A percentile compares a stretch with the other conserved stretches of the same genome.
Evolutionary conservation across 1,284 basidiomycete species (phyloP).

Genomic region (Cystobasidium sp.): DNA sequence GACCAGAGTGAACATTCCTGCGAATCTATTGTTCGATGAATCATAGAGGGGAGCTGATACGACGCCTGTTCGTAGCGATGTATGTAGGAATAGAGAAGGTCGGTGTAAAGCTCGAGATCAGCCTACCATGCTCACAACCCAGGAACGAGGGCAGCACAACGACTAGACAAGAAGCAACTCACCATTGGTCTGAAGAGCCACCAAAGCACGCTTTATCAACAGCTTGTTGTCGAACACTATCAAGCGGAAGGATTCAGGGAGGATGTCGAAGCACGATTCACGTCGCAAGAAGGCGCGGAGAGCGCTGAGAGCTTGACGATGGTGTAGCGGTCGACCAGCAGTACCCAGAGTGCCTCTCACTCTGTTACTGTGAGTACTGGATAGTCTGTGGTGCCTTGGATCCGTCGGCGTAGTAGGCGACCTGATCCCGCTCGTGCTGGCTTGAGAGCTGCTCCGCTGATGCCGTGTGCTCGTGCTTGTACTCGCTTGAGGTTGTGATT

Average conservation of each 20-base stretch:
- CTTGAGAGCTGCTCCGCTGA: slow-evolving; percentile 25
- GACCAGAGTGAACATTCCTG: slow-evolving; percentile 93
- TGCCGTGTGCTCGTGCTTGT: not conserved
- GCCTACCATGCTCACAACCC: not conserved
- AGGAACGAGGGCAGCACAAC: not conserved
- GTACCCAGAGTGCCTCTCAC: slow-evolving; percentile 34
- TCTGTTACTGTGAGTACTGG: slow-evolving; percentile 12
- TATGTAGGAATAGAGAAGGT: not conserved
- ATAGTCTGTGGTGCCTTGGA: not conserved
- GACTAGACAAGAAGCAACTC: slow-evolving; percentile 48
- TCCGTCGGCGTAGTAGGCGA: slow-evolving; percentile 10
- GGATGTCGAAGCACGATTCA: slow-evolving; percentile 53
- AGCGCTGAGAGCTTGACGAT: slow-evolving; percentile 46
- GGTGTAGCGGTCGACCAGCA: slow-evolving; percentile 39
- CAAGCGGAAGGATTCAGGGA: slow-evolving; percentile 75
- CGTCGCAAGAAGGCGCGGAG: slow-evolving; percentile 49
- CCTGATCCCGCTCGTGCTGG: slow-evolving; percentile 23
- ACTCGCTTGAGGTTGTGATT: not conserved
- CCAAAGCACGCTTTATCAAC: slow-evolving; percentile 88
- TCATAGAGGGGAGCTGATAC: slow-evolving; percentile 99
- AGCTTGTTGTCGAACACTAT: slow-evolving; percentile 95
- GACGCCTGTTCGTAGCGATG: slow-evolving; percentile 67
- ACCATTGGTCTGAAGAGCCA: slow-evolving; percentile 88
- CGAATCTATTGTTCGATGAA: slow-evolving; percentile 84
- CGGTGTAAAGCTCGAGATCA: not conserved